phyloP scores from a whole-genome alignment of 2,329 filamentous ascomycete genomes.

The Ophiocordyceps camponoti-rufipedis region DNA sequence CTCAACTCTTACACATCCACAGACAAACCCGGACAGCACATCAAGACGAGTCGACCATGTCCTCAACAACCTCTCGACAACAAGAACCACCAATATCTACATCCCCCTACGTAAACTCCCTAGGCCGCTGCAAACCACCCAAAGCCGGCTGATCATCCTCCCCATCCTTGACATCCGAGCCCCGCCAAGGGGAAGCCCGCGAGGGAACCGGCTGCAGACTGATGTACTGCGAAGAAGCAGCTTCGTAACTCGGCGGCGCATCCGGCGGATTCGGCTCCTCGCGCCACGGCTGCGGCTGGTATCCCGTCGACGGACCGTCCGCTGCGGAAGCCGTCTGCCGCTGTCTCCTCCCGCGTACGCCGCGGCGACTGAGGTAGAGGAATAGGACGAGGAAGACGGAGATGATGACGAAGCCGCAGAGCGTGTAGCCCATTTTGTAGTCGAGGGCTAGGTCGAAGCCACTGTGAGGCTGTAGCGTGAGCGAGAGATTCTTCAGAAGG shows the following conservation, averaged over 20 bases:
- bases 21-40: too few relatives aligned
- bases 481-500: not conserved
- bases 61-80: too few relatives aligned
- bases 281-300: constrained; percentile 13
- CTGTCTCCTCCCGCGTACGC: constrained; percentile 8
- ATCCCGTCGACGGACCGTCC: constrained; percentile 5
- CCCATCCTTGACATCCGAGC: constrained; percentile 9
- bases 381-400: constrained; percentile 21
- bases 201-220: constrained; percentile 11
- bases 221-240: constrained; percentile 12
- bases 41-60: too few relatives aligned
- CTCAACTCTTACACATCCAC: too few relatives aligned
- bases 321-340: constrained; percentile 1
- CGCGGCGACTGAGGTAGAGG: constrained; percentile 13
- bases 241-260: constrained; percentile 15
- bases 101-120: constrained; percentile 12
- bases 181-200: constrained; percentile 9
- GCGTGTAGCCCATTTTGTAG: constrained; percentile 24
- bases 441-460: constrained; percentile 39
- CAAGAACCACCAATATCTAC: too few relatives aligned
- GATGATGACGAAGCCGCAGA: constrained; percentile 28
- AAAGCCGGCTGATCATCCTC: constrained; percentile 12
- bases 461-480: constrained; percentile 11
- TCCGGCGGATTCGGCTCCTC: constrained; percentile 8
- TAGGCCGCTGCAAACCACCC: constrained; percentile 12